Conservation (phyloP, 2,329 filamentous ascomycete genomes). For the Curvularia spicifera region DNA sequence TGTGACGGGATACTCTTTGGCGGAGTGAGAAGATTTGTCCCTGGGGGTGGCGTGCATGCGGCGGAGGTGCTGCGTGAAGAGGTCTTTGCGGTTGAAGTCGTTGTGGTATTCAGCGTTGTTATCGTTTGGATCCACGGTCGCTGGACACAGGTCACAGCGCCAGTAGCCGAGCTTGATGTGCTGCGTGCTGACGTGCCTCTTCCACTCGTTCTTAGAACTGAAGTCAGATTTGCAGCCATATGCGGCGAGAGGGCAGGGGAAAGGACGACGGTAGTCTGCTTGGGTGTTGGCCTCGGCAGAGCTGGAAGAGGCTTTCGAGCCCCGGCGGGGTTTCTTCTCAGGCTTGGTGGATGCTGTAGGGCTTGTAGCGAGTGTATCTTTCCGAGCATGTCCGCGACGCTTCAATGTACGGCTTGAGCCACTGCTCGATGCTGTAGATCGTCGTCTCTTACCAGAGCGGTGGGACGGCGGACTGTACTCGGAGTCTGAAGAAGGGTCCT, state of each 20-base stretch:
- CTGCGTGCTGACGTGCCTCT: conserved; percentile 81
- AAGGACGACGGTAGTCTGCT: conserved; percentile 57
- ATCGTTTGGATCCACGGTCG: conserved; percentile 42
- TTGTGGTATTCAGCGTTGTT: conserved; percentile 51
- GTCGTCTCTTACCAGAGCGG: conserved; percentile 31
- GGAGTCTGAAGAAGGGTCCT: conserved; percentile 43
- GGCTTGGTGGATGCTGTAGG: conserved; percentile 18
- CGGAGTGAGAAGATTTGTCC: conserved; percentile 38
- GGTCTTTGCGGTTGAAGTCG: conserved; percentile 89
- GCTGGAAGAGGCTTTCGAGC: conserved; percentile 19
- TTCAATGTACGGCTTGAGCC: conserved; percentile 25
- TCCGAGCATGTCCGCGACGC: conserved; percentile 30
- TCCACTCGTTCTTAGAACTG: conserved; percentile 91
- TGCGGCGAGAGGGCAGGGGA: conserved; percentile 77
- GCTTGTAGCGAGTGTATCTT: conserved; percentile 26
- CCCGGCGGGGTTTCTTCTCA: conserved; percentile 28
- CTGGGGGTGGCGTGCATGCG: conserved; percentile 75
- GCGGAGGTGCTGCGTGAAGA: conserved; percentile 86
- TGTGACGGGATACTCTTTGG: conserved; percentile 53
- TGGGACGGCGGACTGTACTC: conserved; percentile 42
- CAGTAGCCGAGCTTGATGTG: conserved; percentile 78
- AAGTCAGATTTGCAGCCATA: conserved; percentile 79
- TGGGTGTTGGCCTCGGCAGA: conserved; percentile 16
- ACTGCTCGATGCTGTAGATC: conserved; percentile 36
- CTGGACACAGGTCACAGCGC: conserved; percentile 71